Evolutionary conservation across 2,329 filamentous ascomycete genomes (phyloP).

Genomic region (Cadophora malorum): DNA sequence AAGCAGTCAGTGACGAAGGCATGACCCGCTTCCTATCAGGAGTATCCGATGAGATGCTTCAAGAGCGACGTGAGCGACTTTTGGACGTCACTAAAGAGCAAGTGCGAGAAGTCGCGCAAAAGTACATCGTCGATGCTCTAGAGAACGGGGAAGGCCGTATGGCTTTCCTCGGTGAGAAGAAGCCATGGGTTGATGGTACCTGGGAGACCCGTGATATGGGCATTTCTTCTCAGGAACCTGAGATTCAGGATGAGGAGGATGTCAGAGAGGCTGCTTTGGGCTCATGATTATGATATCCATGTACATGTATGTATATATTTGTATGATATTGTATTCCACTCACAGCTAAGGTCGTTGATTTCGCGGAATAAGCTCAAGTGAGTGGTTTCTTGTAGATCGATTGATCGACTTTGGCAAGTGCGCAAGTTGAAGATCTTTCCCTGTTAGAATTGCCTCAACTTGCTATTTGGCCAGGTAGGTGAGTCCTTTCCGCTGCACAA

Average conservation of each 20-base stretch:
- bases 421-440: neutral
- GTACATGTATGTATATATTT: constrained; percentile 32
- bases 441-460: constrained; percentile 2
- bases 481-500: neutral
- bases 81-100: constrained; percentile 85
- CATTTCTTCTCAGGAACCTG: constrained; percentile 58
- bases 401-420: neutral
- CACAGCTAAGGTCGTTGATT: constrained; percentile 31
- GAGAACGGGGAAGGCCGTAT: constrained; percentile 65
- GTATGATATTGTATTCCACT: constrained; percentile 42
- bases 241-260: constrained; percentile 42
- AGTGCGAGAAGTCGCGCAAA: constrained; percentile 80
- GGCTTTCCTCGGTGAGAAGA: constrained; percentile 83
- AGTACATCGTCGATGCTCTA: constrained; percentile 75
- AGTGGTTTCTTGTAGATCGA: constrained; percentile 17
- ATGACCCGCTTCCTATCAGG: constrained; percentile 85
- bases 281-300: constrained; percentile 31
- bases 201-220: constrained; percentile 82
- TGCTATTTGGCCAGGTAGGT: neutral
- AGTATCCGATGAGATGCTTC: constrained; percentile 87
- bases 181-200: constrained; percentile 73
- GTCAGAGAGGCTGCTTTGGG: constrained; percentile 39
- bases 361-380: constrained; percentile 26
- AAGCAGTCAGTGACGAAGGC: constrained; percentile 85
- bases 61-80: constrained; percentile 80